Evolutionary conservation across 306 rosid genomes (phyloP), one percentile per base, ranked within the genome.

Genomic region (Quercus berberidifolia): DNA sequence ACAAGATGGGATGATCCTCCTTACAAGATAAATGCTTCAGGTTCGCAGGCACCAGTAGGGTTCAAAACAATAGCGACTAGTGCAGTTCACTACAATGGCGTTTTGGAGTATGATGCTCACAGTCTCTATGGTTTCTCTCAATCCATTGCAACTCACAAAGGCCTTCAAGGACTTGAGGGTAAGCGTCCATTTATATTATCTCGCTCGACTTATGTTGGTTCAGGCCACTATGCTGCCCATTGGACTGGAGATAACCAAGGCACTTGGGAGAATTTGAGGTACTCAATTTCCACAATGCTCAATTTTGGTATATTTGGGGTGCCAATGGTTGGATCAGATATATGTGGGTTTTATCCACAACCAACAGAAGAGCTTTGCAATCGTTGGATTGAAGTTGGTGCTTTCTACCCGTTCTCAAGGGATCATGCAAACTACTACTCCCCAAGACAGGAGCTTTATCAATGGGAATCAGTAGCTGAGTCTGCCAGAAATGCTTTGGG

Each of bases 271-370:
- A 86, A 95, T 79, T 88, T 95, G 84, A 89, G 57, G 86, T 88
- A 89, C 89, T 93, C 99, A 52, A 95, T 95, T 74, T 88, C 98
- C 5, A 93, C 98, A 49, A 87, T 95, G 91, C 90, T 95, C 58
- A 95, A 95, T 65, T 95, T 95, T 63, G 99, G 99, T 30, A 90
- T 95, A 28, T 95, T 95, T 81, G 99, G 99, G 57, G 91, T 95
- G 75, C 99, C 99, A 15, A 95, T 95, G 99, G 99, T 95, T 80
- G 99, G 99, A 56, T 80, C 98, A 14, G 99, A 95, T 81, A 95
- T 95, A 64, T 95, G 98, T 38, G 99, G 99, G 18, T 95, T 95
- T 84, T 95, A 91, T 76, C 98, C 98, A 49, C 82, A 83, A 13
- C 97, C 99, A 11, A 95, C 99, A 0, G 99, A 93, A 79, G 99